Evolutionary conservation across 2,329 filamentous ascomycete species (phyloP), one percentile per base, ranked within the genome.

Genomic region (Zasmidium angulare): DNA sequence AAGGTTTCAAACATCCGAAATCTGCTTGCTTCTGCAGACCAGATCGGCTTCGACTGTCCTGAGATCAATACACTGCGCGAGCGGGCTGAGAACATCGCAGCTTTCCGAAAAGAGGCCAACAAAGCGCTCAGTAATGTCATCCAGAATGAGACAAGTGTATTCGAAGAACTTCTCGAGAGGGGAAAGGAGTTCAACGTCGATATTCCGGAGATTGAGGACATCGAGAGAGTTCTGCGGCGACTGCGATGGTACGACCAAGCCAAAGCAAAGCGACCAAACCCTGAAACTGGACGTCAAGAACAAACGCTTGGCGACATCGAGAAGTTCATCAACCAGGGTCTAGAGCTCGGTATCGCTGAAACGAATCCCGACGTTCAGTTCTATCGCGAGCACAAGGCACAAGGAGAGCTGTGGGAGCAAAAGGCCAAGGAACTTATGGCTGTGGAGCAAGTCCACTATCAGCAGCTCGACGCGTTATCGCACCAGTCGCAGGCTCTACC

Each of bases 351-450:
- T 2, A 89, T 99, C 6, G 85, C 89, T 0, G 83, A 87, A 1
- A 91, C 87, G 67, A 93, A 96, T 71, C 89, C 93, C 52, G 88
- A 93, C 64, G 82, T 97, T 56, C 79, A 83, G 12, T 87, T 86
- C 74, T 90, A 91, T 70, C 85, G 86, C 60, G 89, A 93, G 24
- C 89, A 96, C 73, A 84, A 88, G 66, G 81, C 83, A 6, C 85
- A 89, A 23, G 95, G 93, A 43, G 85, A 92, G 70, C 82, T 90
- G 49, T 99, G 95, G 95, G 95, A 98, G 77, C 82, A 86, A 50
- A 98, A 97, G 75, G 93, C 92, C 1, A 89, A 90, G 69, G 93
- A 99, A 73, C 81, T 99, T 55, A 96, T 98, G 77, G 84, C 87
- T n/a, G 92, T 92, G 9, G 93, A 98, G 70, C 83, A 89, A 46